Evolutionary conservation across 768 basidiomycete species (phyloP), one percentile per base, ranked within the genome.

Genomic region (Psilocybe sp.): DNA sequence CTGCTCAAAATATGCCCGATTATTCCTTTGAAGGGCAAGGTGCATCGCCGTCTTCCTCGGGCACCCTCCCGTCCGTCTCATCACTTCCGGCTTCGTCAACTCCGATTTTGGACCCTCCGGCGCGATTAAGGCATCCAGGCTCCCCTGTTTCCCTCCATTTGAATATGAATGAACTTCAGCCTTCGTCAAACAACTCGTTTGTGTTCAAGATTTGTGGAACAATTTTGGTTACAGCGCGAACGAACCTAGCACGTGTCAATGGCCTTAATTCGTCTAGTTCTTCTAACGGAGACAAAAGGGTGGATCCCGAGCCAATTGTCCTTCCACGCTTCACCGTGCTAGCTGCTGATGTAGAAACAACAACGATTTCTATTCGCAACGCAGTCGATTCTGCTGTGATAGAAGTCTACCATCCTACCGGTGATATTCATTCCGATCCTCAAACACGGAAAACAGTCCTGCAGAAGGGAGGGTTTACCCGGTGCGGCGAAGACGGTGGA

Each of bases 81-180:
- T 82, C 83, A 35, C 61, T 79, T 4, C 77, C 81, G 7, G 71
- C 60, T 10, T 71, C 69, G 5, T 56, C 58, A 3, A 54, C 56
- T 14, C 54, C 62, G 28, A 63, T 60, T 49, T 40, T 54, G 15
- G 57, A 55, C 65, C 54, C 54, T 40, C 59, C 64, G 28, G 43
- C 51, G 41, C 54, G 47, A 41, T 43, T 48, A 12, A 65, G 63
- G 28, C 72, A 79, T 10, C 89, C 88, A 1, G 76, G 76, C 15
- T 68, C 74, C 12, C 84, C 87, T 2, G 74, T 92, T 40, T 88
- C 87, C 0, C 66, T 91, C 8, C 88, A 90, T 61, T 56, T 92
- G 51, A 89, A 91, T 60, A 88, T 91, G 74, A 87, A 88, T 56
- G 87, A 91, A 37, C 70, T 91, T 6, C 72, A 81, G 19, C 78